A percentile compares a stretch with the other conserved stretches of the same genome.
These are phyloP conservation scores for Kewa caespitosa DNA, from an alignment of 179 eudicot species.

Conservation along the genomic window DNA sequence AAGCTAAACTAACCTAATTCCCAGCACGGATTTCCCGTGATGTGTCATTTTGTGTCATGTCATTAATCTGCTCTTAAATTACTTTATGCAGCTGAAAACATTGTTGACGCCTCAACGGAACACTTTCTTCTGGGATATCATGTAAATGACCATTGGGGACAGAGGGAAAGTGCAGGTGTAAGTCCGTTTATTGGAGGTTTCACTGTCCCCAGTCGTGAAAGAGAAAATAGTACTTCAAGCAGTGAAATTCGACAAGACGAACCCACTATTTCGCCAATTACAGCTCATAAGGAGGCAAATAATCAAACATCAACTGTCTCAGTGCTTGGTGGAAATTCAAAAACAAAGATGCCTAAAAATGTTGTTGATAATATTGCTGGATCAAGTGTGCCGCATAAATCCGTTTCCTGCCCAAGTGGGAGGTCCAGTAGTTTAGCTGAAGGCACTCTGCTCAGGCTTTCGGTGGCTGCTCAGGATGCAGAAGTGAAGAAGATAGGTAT, in stretches of 20 bases:
- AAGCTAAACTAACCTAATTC: too few relatives aligned
- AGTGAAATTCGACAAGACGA: not conserved
- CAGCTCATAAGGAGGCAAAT: not conserved
- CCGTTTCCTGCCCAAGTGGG: not conserved
- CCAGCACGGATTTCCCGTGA: too few relatives aligned
- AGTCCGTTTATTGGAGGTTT: slow-evolving; percentile 8
- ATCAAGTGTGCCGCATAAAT: not conserved
- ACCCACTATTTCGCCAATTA: not conserved
- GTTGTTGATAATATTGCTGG: not conserved
- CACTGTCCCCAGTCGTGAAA: slow-evolving; percentile 4
- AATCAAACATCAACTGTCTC: too few relatives aligned
- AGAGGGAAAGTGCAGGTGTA: not conserved
- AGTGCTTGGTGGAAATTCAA: not conserved
- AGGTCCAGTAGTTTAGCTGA: not conserved
- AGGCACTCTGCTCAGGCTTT: not conserved
- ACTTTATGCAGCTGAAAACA: slow-evolving; percentile 14
- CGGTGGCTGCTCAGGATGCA: not conserved
- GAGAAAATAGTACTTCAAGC: not conserved
- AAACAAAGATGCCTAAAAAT: not conserved
- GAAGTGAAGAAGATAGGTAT: not conserved
- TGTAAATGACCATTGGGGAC: slow-evolving; percentile 3
- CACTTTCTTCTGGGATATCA: slow-evolving; percentile 5
- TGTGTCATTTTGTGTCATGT: too few relatives aligned
- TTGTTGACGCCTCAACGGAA: not conserved
- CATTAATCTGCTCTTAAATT: too few relatives aligned